These are phyloP conservation scores for Draba incana DNA, from an alignment of 345 rosid genomes.

Conservation along the genomic window DNA sequence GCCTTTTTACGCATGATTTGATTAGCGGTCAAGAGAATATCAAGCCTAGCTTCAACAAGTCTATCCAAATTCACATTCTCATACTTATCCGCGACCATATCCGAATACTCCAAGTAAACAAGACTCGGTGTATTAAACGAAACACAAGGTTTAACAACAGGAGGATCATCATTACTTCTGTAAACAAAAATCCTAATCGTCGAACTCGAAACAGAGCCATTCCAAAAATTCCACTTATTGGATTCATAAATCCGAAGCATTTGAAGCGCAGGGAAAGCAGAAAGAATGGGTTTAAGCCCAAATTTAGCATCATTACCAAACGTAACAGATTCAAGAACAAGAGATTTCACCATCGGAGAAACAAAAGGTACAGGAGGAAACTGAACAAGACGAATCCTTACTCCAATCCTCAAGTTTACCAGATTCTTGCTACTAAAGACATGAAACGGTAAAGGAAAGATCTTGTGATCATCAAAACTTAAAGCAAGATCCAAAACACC, in stretches of 20 bases:
- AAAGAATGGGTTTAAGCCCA: constrained; percentile 1
- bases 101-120: constrained; percentile 37
- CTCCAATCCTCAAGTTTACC: constrained; percentile 26
- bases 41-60: constrained; percentile 41
- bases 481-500: constrained; percentile 27
- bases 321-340: constrained; percentile 33
- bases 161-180: constrained; percentile 3
- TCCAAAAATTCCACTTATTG: constrained; percentile 19
- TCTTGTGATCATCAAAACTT: not conserved
- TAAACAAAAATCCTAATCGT: not conserved
- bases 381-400: not conserved
- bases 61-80: constrained; percentile 3
- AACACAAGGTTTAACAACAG: constrained; percentile 31
- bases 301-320: not conserved
- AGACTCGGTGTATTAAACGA: constrained; percentile 31
- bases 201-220: constrained; percentile 18
- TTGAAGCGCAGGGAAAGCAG: constrained; percentile 28
- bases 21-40: constrained; percentile 8
- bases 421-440: constrained; percentile 20
- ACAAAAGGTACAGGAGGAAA: not conserved
- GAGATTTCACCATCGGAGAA: constrained; percentile 9
- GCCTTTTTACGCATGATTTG: constrained; percentile 28
- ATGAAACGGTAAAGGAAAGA: not conserved
- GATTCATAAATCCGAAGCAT: constrained; percentile 19
- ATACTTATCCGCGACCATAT: constrained; percentile 33